phyloP scores from a whole-genome alignment of 495 filamentous ascomycete genomes.

The Neurospora sp. region DNA sequence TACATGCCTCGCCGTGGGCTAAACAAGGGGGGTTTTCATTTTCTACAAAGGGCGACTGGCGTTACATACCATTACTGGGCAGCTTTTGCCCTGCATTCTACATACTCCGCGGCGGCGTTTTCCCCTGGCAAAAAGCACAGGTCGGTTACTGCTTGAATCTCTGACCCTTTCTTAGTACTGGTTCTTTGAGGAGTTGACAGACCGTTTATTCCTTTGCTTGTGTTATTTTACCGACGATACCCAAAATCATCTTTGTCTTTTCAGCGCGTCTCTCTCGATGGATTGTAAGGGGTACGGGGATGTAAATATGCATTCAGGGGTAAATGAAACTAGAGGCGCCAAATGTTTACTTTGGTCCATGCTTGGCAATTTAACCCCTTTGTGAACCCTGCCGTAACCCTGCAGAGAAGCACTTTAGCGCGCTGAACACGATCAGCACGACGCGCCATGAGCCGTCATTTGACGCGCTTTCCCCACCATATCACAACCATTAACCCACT shows the following conservation, averaged over 20 bases:
- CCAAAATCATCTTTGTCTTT: neutral
- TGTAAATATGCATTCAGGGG: neutral
- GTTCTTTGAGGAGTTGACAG: neutral
- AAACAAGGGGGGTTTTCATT: neutral
- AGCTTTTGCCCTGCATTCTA: neutral
- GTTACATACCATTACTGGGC: neutral
- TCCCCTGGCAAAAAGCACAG: neutral
- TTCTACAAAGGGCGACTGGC: neutral
- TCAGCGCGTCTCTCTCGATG: neutral
- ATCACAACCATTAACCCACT: constrained; percentile 4
- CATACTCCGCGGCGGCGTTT: neutral
- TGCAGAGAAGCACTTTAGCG: neutral
- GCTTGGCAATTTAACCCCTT: neutral
- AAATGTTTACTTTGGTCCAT: neutral
- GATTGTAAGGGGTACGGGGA: neutral
- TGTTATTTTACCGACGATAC: neutral
- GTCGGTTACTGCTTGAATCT: neutral
- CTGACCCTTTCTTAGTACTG: neutral
- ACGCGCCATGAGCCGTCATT: neutral
- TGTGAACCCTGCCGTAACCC: neutral
- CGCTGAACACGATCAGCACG: neutral
- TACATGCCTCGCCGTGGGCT: constrained; percentile 30
- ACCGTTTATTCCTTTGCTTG: neutral
- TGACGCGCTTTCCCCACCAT: constrained; percentile 15
- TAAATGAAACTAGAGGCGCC: neutral